A percentile compares a stretch with the other conserved stretches of the same genome.
Evolutionary conservation across 306 rosid genomes (phyloP).

Genomic region (Crotalaria pallida): DNA sequence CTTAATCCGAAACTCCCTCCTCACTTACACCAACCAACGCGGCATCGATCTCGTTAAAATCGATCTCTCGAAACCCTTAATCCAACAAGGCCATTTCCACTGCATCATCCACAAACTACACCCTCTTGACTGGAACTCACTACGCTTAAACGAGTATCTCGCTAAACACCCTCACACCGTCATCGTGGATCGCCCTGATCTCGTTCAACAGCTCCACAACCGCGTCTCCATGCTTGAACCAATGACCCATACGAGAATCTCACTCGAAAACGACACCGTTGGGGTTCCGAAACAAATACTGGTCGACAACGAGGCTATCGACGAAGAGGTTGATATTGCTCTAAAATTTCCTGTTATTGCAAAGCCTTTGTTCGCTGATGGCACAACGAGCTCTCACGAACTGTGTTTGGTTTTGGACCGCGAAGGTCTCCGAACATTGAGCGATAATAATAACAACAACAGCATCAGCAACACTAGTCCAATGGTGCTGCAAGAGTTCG

Average conservation of each 20-base stretch:
- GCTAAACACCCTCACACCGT: background rate
- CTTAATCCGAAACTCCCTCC: background rate
- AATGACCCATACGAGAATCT: background rate
- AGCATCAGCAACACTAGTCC: background rate
- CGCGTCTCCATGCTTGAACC: constrained; percentile 19
- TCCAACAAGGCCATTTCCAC: constrained; percentile 22
- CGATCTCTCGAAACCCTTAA: background rate
- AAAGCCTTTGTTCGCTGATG: constrained; percentile 20
- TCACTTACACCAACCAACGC: background rate
- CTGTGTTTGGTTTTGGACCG: constrained; percentile 29
- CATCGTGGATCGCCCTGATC: constrained; percentile 17
- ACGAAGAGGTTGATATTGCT: background rate
- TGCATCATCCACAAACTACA: constrained; percentile 26
- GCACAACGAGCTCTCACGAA: constrained; percentile 32
- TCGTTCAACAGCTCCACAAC: constrained; percentile 3
- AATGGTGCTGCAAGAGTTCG: constrained; percentile 46
- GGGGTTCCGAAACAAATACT: constrained; percentile 5
- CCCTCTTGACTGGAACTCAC: constrained; percentile 1
- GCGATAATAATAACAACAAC: no score
- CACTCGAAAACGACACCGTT: background rate
- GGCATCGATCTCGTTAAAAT: constrained; percentile 16
- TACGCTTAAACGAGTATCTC: background rate
- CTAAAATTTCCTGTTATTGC: constrained; percentile 10
- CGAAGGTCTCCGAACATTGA: constrained; percentile 23
- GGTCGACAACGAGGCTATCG: background rate